Percentiles rank a stretch among this genome's conserved stretches.
These are phyloP conservation scores for Diplodia mutila DNA, from an alignment of 2,329 filamentous ascomycete species.

Conservation along the genomic window DNA sequence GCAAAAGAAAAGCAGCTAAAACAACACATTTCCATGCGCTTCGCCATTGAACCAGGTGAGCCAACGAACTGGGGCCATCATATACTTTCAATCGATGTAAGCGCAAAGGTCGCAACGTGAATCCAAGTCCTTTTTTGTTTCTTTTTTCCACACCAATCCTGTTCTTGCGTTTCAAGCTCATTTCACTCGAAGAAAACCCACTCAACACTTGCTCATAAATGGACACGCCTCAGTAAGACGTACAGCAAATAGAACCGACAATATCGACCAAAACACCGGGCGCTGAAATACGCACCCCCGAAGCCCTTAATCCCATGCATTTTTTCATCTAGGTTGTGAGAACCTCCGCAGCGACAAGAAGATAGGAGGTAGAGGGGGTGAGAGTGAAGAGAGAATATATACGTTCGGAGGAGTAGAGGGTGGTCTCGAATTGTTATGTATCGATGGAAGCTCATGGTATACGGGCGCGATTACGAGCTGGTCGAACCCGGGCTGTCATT, in stretches of 20 bases:
- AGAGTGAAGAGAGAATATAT: neutral
- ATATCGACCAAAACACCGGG: neutral
- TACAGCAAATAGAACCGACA: neutral
- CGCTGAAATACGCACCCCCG: neutral
- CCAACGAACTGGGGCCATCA: neutral
- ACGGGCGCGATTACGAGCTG: conserved; percentile 6
- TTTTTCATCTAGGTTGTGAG: conserved; percentile 4
- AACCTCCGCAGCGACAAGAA: neutral
- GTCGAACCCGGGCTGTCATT: conserved; percentile 10
- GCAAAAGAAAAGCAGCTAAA: neutral
- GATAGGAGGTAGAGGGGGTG: neutral
- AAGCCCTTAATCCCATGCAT: neutral
- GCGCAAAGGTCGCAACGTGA: neutral
- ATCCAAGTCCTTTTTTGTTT: neutral
- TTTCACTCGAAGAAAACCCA: neutral
- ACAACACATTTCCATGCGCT: neutral
- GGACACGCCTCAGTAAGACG: neutral
- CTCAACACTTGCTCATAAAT: neutral
- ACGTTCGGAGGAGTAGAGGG: conserved; percentile 5
- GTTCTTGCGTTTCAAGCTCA: neutral
- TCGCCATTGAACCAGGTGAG: neutral
- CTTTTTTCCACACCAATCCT: neutral
- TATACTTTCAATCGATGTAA: neutral
- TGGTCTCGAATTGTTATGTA: neutral
- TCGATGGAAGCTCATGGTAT: neutral